Evolutionary conservation across 352 stramenopile species (phyloP).

Genomic region (Globisporangium canariense): DNA sequence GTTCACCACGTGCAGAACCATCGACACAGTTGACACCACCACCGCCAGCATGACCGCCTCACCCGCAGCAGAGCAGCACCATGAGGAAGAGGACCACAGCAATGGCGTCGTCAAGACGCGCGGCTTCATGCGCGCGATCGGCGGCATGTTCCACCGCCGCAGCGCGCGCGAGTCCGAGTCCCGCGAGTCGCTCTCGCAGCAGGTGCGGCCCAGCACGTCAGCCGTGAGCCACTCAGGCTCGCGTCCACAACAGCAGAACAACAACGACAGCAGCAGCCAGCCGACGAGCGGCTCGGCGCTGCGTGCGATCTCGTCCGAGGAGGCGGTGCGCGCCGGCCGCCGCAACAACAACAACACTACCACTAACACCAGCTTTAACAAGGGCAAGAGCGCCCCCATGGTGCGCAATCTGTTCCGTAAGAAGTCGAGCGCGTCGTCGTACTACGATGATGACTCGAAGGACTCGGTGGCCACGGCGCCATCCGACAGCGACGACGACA

Average conservation of each 20-base stretch:
- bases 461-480: slow-evolving; percentile 24
- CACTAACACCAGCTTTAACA: not conserved
- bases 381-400: not conserved
- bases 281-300: slow-evolving; percentile 10
- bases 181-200: slow-evolving; percentile 17
- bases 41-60: slow-evolving; percentile 3
- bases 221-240: slow-evolving; percentile 1
- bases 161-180: slow-evolving; percentile 18
- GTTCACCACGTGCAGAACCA: slow-evolving; percentile 17
- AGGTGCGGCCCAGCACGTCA: slow-evolving; percentile 2
- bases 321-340: slow-evolving; percentile 14
- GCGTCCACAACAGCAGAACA: not conserved
- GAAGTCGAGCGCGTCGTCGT: slow-evolving; percentile 27
- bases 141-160: slow-evolving; percentile 41
- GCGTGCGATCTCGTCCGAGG: slow-evolving; percentile 28
- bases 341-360: slow-evolving; percentile 1
- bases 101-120: slow-evolving; percentile 28
- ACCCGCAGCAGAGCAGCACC: slow-evolving; percentile 8
- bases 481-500: slow-evolving; percentile 25
- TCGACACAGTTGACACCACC: slow-evolving; percentile 14
- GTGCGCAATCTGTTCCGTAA: slow-evolving; percentile 26
- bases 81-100: not conserved
- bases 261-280: not conserved
- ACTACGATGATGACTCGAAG: slow-evolving; percentile 21
- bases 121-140: slow-evolving; percentile 45